Percentiles rank a stretch among this genome's conserved stretches.
Conservation (phyloP, 2,329 filamentous ascomycete species). For the Nemania serpens region DNA sequence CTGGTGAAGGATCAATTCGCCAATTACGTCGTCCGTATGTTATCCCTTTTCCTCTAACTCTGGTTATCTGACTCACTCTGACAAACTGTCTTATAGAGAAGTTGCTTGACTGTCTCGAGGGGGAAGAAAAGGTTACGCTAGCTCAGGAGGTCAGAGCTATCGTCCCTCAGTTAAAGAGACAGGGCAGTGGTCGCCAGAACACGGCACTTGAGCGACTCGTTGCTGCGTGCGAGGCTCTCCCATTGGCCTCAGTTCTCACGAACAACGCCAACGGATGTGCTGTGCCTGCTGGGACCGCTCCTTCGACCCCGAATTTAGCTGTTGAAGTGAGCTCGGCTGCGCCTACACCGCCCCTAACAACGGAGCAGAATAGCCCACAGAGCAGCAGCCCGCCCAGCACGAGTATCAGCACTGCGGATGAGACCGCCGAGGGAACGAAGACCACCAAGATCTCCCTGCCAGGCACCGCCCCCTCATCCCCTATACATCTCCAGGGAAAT, state of each 20-base stretch:
- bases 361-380: slow-evolving; percentile 70
- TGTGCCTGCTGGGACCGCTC: slow-evolving; percentile 17
- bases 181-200: slow-evolving; percentile 68
- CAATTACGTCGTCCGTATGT: slow-evolving; percentile 96
- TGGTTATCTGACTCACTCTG: background rate
- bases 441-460: slow-evolving; percentile 20
- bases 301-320: slow-evolving; percentile 47
- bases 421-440: slow-evolving; percentile 40
- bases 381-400: slow-evolving; percentile 69
- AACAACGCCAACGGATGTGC: slow-evolving; percentile 11
- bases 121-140: slow-evolving; percentile 62
- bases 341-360: slow-evolving; percentile 69
- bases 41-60: background rate
- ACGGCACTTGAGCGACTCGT: slow-evolving; percentile 65
- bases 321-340: slow-evolving; percentile 57
- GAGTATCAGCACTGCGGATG: slow-evolving; percentile 58
- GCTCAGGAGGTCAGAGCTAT: slow-evolving; percentile 62
- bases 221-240: slow-evolving; percentile 2
- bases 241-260: slow-evolving; percentile 4
- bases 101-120: slow-evolving; percentile 68
- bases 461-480: slow-evolving; percentile 14
- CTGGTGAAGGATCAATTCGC: slow-evolving; percentile 91
- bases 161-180: slow-evolving; percentile 65
- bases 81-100: slow-evolving; percentile 67
- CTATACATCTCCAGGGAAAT: slow-evolving; percentile 29